phyloP scores from a whole-genome alignment of 2,329 filamentous ascomycete species.

The Penicillium sp. region DNA sequence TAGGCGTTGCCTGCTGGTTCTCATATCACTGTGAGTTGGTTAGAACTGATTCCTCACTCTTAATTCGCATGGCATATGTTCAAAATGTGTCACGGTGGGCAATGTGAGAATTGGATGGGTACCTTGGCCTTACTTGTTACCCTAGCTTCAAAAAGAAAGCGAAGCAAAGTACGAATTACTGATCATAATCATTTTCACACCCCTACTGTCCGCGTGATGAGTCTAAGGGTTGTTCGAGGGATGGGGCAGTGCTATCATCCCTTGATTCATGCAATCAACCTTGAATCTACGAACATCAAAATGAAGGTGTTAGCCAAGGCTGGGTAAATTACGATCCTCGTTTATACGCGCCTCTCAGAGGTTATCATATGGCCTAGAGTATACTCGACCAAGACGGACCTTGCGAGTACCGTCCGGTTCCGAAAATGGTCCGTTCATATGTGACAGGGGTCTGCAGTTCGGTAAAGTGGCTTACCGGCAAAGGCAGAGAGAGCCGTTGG shows the following conservation, averaged over 20 bases:
- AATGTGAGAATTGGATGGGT: not conserved
- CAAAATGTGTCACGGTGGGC: not conserved
- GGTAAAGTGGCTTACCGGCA: not conserved
- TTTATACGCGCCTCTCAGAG: not conserved
- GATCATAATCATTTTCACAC: not conserved
- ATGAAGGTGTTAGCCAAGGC: not conserved
- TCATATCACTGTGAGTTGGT: conserved; percentile 6
- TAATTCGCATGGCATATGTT: not conserved
- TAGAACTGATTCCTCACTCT: conserved; percentile 11
- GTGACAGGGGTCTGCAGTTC: not conserved
- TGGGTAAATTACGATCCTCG: conserved; percentile 3
- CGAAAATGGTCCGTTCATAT: not conserved
- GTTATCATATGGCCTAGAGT: not conserved
- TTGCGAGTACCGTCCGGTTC: not conserved
- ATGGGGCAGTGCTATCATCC: conserved; percentile 1
- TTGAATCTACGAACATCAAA: not conserved
- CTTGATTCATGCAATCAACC: not conserved
- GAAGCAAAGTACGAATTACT: not conserved
- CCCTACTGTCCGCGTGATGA: not conserved
- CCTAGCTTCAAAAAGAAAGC: not conserved
- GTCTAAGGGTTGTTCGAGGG: not conserved
- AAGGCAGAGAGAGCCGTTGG: not conserved
- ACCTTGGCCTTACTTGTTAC: too few species aligned
- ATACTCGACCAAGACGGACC: not conserved
- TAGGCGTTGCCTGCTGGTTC: conserved; percentile 11